A percentile compares a stretch with the other conserved stretches of the same genome.
Evolutionary conservation across 148 eudicot genomes (phyloP).

Genomic region (Persicaria maculosa): DNA sequence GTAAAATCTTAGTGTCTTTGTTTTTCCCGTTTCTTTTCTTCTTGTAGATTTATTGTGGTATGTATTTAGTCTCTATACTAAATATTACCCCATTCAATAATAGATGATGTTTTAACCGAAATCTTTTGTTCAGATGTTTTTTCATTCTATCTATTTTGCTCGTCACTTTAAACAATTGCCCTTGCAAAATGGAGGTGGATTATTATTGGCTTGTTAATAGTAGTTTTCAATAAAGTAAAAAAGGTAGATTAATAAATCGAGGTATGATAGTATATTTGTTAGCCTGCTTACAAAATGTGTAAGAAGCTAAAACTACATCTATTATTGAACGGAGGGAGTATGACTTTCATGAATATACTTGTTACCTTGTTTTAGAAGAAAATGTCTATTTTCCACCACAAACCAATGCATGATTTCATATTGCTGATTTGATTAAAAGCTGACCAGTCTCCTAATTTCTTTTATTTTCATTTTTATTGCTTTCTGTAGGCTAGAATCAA

Average conservation of each 20-base stretch:
- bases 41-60: neutral
- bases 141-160: no score
- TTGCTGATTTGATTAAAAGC: neutral
- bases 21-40: neutral
- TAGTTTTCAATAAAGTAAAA: no score
- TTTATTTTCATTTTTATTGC: neutral
- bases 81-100: neutral
- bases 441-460: neutral
- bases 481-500: slow-evolving; percentile 67
- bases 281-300: no score
- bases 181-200: no score
- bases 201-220: no score
- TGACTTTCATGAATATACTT: no score
- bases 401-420: neutral
- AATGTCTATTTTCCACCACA: neutral
- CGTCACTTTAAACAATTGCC: no score
- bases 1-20: neutral
- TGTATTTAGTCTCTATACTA: neutral
- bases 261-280: no score
- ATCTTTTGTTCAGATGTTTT: no score
- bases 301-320: no score
- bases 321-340: no score
- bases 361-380: neutral
- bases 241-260: no score
- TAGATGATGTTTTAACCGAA: neutral